A percentile compares a stretch with the other conserved stretches of the same genome.
These are phyloP conservation scores for Diospyros lotus DNA, from an alignment of 148 eudicot genomes.

Conservation along the genomic window DNA sequence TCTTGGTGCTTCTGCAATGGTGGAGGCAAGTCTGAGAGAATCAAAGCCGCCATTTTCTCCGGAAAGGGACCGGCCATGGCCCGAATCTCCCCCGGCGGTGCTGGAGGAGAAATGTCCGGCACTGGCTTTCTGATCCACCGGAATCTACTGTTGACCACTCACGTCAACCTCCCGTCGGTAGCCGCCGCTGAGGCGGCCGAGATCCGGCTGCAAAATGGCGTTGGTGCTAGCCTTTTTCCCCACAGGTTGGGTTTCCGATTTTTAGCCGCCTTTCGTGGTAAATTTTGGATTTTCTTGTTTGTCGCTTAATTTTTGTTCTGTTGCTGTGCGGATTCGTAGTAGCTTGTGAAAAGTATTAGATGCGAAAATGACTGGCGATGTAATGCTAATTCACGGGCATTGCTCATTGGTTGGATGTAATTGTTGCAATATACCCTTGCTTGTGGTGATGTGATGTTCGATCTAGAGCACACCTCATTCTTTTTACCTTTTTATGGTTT, in stretches of 20 bases:
- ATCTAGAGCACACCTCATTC: too few species aligned
- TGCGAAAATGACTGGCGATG: too few species aligned
- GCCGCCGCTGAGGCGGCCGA: constrained; percentile 69
- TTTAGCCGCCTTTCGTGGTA: background rate
- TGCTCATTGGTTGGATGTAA: too few species aligned
- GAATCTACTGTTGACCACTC: constrained; percentile 77
- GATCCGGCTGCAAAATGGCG: constrained; percentile 74
- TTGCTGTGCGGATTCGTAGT: too few species aligned
- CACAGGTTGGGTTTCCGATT: constrained; percentile 44
- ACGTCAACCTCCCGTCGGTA: constrained; percentile 72
- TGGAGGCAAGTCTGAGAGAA: constrained; percentile 80
- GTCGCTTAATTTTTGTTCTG: background rate
- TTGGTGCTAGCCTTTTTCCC: constrained; percentile 69
- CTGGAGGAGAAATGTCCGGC: constrained; percentile 19
- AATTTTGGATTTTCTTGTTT: background rate
- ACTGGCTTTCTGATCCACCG: constrained; percentile 80
- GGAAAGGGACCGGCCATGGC: constrained; percentile 68
- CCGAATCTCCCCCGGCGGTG: constrained; percentile 32
- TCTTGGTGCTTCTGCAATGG: constrained; percentile 97
- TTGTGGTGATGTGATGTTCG: too few species aligned
- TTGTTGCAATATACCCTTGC: too few species aligned
- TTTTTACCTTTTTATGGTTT: too few species aligned
- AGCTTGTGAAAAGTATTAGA: too few species aligned
- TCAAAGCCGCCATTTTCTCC: constrained; percentile 60
- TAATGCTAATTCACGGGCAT: too few species aligned